These are phyloP conservation scores for Aspergillus steynii DNA, from an alignment of 495 filamentous ascomycete genomes.

Conservation along the genomic window DNA sequence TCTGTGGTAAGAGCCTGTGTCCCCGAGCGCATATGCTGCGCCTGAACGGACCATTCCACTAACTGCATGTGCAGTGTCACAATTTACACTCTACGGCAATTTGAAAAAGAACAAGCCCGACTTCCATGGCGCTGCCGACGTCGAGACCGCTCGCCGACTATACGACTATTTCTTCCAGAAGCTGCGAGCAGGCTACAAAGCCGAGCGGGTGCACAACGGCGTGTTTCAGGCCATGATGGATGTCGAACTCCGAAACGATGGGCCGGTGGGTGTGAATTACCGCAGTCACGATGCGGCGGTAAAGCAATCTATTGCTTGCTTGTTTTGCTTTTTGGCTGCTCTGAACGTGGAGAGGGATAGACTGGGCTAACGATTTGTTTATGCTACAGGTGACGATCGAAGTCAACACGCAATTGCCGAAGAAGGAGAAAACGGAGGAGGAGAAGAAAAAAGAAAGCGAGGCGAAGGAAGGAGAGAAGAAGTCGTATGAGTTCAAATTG, in stretches of 20 bases:
- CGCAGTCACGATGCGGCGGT: slow-evolving; percentile 66
- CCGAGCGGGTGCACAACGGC: slow-evolving; percentile 86
- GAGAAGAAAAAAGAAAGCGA: slow-evolving; percentile 23
- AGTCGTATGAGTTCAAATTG: slow-evolving; percentile 38
- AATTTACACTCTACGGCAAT: slow-evolving; percentile 91
- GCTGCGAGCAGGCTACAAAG: slow-evolving; percentile 68
- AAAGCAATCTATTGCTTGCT: slow-evolving; percentile 39
- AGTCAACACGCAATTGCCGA: slow-evolving; percentile 61
- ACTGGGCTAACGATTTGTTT: slow-evolving; percentile 18
- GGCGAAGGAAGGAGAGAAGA: slow-evolving; percentile 15
- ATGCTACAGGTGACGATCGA: slow-evolving; percentile 62
- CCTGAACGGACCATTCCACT: background rate
- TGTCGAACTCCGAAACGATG: slow-evolving; percentile 89
- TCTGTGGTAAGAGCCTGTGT: slow-evolving; percentile 66
- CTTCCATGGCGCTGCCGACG: slow-evolving; percentile 85
- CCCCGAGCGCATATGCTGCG: background rate
- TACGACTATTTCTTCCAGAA: slow-evolving; percentile 82
- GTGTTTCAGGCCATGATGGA: slow-evolving; percentile 99
- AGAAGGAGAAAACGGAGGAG: slow-evolving; percentile 42
- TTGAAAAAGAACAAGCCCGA: slow-evolving; percentile 94
- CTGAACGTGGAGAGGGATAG: background rate
- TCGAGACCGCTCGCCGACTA: slow-evolving; percentile 71
- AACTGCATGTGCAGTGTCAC: slow-evolving; percentile 67
- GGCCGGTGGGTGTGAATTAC: slow-evolving; percentile 79
- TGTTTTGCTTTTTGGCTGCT: slow-evolving; percentile 23